Evolutionary conservation across 306 rosid genomes (phyloP).

Genomic region (Prunus fruticosa): DNA sequence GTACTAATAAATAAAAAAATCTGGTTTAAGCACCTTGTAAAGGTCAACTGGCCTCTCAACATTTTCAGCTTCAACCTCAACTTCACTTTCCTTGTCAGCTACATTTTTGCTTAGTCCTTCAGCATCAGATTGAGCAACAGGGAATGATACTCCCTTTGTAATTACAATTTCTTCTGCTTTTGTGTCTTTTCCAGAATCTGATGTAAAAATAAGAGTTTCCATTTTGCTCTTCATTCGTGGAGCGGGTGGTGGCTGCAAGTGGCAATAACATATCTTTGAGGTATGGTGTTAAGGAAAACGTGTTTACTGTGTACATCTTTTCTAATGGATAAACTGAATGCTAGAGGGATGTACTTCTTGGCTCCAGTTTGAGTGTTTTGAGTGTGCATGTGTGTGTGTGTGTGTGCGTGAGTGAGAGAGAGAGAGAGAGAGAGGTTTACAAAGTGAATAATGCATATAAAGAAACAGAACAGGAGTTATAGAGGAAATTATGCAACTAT

Average conservation of each 20-base stretch:
- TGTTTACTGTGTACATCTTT: not conserved
- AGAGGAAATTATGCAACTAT: conserved; percentile 3
- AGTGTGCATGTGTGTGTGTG: too few species aligned
- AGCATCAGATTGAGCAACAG: conserved; percentile 37
- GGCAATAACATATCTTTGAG: conserved; percentile 12
- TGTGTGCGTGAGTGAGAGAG: not conserved
- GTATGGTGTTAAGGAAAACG: not conserved
- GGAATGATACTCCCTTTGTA: conserved; percentile 32
- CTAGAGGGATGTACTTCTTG: not conserved
- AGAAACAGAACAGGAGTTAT: not conserved
- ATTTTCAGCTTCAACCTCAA: conserved; percentile 70
- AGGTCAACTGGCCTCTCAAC: conserved; percentile 96
- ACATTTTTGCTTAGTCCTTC: conserved; percentile 31
- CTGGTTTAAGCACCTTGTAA: conserved; percentile 60
- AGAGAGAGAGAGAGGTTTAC: not conserved
- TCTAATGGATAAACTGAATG: not conserved
- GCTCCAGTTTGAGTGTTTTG: not conserved
- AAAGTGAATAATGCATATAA: not conserved
- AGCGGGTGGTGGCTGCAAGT: conserved; percentile 85
- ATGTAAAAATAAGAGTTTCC: conserved; percentile 77
- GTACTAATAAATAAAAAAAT: not conserved
- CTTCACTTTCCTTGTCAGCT: conserved; percentile 43
- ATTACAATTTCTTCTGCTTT: conserved; percentile 45
- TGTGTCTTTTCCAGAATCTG: conserved; percentile 63
- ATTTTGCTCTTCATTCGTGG: conserved; percentile 86